A percentile compares a stretch with the other conserved stretches of the same genome.
phyloP scores from a whole-genome alignment of 345 rosid genomes.

The Dipteronia dyeriana region DNA sequence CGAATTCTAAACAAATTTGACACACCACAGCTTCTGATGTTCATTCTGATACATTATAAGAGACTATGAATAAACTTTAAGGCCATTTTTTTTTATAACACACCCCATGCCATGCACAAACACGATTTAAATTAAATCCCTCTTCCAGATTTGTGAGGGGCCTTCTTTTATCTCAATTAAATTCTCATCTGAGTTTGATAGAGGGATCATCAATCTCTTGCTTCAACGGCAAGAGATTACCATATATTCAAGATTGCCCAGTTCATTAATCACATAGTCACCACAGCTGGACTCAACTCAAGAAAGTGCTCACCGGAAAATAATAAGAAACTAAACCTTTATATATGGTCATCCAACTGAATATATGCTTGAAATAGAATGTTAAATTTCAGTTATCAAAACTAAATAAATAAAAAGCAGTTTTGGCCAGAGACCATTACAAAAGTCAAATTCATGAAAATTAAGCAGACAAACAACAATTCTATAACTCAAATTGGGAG shows the following conservation, averaged over 20 bases:
- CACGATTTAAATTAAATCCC: too few species aligned
- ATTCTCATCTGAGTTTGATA: too few species aligned
- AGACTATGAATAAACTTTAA: not conserved
- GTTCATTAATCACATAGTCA: not conserved
- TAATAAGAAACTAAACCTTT: not conserved
- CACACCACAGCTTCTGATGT: too few species aligned
- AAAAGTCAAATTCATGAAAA: not conserved
- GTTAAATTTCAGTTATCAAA: not conserved
- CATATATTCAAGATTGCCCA: not conserved
- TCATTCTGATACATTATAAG: not conserved
- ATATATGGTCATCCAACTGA: not conserved
- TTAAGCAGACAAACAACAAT: not conserved
- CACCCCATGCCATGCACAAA: not conserved
- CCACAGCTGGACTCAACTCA: not conserved
- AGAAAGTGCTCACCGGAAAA: not conserved
- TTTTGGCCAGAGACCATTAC: not conserved
- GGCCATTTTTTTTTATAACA: not conserved
- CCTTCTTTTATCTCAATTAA: too few species aligned
- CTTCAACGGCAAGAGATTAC: not conserved
- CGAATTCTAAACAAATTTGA: not conserved
- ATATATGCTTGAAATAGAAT: not conserved
- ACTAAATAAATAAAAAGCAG: too few species aligned
- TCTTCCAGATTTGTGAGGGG: too few species aligned
- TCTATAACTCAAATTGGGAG: not conserved
- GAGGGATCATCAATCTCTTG: too few species aligned